Evolutionary conservation across 2,329 filamentous ascomycete genomes (phyloP).

Genomic region (Penicillium sp.): DNA sequence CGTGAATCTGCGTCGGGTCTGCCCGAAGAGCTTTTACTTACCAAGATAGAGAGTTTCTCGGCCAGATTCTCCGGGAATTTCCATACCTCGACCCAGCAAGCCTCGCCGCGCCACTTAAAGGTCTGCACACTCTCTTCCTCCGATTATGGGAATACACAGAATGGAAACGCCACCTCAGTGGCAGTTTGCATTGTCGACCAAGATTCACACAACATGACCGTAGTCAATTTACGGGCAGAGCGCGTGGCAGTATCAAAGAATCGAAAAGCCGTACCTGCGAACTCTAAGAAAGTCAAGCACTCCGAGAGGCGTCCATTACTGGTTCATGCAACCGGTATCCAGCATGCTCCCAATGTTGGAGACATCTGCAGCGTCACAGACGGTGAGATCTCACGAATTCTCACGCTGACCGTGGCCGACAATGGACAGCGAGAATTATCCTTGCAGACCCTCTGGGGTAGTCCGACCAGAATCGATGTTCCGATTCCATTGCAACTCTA

Average conservation of each 20-base stretch:
- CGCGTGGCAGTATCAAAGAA: slow-evolving; percentile 33
- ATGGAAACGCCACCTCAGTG: slow-evolving; percentile 32
- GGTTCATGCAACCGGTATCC: slow-evolving; percentile 46
- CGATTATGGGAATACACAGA: slow-evolving; percentile 32
- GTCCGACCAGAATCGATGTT: slow-evolving; percentile 65
- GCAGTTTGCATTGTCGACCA: slow-evolving; percentile 68
- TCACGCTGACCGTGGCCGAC: slow-evolving; percentile 67
- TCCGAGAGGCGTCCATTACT: slow-evolving; percentile 28
- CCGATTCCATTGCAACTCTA: slow-evolving; percentile 59
- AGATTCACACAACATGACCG: slow-evolving; percentile 65
- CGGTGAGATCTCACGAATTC: slow-evolving; percentile 65
- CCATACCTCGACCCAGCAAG: slow-evolving; percentile 26
- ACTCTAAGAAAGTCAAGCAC: slow-evolving; percentile 26
- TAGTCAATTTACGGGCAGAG: slow-evolving; percentile 64
- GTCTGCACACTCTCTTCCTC: slow-evolving; percentile 65
- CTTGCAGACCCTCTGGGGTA: slow-evolving; percentile 74
- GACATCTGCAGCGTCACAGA: slow-evolving; percentile 73
- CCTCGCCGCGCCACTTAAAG: slow-evolving; percentile 31
- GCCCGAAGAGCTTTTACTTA: slow-evolving; percentile 69
- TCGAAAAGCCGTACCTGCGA: slow-evolving; percentile 19
- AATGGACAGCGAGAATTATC: slow-evolving; percentile 67
- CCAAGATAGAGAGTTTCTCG: slow-evolving; percentile 68
- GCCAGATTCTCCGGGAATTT: slow-evolving; percentile 47
- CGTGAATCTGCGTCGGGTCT: slow-evolving; percentile 72
- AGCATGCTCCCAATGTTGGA: slow-evolving; percentile 65